Percentiles rank a stretch among this genome's conserved stretches.
These are phyloP conservation scores for Zygnema circumcarinatum DNA, from an alignment of 139 green algal genomes.

Conservation along the genomic window DNA sequence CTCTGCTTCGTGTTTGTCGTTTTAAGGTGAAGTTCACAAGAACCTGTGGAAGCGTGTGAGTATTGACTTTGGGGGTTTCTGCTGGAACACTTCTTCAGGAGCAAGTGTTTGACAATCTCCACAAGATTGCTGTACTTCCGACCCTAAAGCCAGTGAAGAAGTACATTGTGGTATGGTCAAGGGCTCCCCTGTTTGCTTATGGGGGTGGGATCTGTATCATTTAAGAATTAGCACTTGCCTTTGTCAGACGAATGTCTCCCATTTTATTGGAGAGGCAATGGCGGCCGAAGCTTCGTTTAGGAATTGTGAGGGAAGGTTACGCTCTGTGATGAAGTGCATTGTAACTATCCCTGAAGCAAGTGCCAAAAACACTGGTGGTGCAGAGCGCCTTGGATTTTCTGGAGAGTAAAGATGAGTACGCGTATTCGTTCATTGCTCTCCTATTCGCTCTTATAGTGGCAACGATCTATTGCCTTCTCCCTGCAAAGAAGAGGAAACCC, in stretches of 20 bases:
- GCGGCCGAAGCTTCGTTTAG: too few species aligned
- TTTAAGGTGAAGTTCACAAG: too few species aligned
- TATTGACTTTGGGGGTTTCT: neutral
- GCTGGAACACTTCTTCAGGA: constrained; percentile 1
- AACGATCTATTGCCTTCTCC: constrained; percentile 10
- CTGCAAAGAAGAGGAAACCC: constrained; percentile 21
- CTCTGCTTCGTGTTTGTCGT: too few species aligned
- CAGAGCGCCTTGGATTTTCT: neutral
- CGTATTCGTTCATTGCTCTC: neutral
- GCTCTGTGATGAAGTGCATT: too few species aligned
- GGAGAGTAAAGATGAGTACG: neutral
- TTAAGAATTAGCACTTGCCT: too few species aligned
- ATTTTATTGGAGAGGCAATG: too few species aligned
- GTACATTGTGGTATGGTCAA: constrained; percentile 20
- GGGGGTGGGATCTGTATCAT: neutral
- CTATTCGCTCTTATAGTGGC: constrained; percentile 26
- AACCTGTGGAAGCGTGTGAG: neutral
- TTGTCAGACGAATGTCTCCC: too few species aligned
- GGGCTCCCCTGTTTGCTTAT: neutral
- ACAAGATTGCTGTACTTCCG: constrained; percentile 36
- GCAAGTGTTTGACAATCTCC: constrained; percentile 41
- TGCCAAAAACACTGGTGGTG: too few species aligned
- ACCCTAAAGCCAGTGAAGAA: constrained; percentile 1
- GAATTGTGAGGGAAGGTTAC: too few species aligned
- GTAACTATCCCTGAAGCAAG: too few species aligned